Base-by-base conservation (phyloP, 495 filamentous ascomycete genomes). In the Xylaria nigripes region DNA sequence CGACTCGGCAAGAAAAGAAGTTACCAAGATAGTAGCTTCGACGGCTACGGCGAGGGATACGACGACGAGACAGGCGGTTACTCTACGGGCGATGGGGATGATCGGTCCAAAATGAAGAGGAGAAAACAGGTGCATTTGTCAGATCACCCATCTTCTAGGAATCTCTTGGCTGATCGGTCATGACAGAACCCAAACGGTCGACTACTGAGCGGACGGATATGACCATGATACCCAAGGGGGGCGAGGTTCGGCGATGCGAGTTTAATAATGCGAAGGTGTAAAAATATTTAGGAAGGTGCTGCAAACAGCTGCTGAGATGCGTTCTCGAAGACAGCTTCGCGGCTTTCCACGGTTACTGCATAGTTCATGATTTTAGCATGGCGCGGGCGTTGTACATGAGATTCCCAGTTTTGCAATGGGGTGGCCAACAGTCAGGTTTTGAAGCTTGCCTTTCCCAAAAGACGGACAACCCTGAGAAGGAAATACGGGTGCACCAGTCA, bases 1-100 rank as follows among this genome's bases (percentile, higher is more conserved):
- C 64, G 64, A 40, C 30, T 62, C 7, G 61, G 61, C 1, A 79
- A 76, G 70, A 79, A 75, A 65, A 67, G 76, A 55, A 71, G 72
- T 51, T 82, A 75, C 60, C 72, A 72, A 43, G 78, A 80, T 57
- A 73, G 68, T 52, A 81, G 75, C 59, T 81, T 72, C 59, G 78
- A 81, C 54, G 78, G 78, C 41, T 81, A 81, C 59, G 76, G 74
- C 22, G 78, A 81, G 51, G 75, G 78, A 18, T 79, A 59, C 44
- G 68, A 64, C 1, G 78, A 80, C 50, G 76, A 79, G 53, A 55
- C 59, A 1, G 75, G 72, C 24, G 77, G 76, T 18, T 81, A 80
- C 46, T 80, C 76, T 36, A 78, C 75, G 19, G 73, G 72, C 36
- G 77, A 79, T 51, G 77, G 71, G 25, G 77, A 74, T 49, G 71